These are phyloP conservation scores for Aspergillus piperis DNA, from an alignment of 2,329 filamentous ascomycete species.

Conservation along the genomic window DNA sequence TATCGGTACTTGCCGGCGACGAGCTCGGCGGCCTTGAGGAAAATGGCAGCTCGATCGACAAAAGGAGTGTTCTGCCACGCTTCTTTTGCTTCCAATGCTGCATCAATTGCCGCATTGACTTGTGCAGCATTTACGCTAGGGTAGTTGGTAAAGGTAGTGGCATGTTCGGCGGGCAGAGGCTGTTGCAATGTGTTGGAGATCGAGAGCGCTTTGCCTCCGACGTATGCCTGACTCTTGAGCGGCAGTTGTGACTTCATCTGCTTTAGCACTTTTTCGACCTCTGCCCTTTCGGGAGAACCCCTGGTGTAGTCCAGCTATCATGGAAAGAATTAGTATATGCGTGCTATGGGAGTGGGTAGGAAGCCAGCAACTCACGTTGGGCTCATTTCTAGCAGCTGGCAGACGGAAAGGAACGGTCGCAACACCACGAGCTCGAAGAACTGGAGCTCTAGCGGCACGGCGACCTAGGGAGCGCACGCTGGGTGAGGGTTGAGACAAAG, in stretches of 20 bases:
- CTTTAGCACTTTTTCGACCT: conserved; percentile 33
- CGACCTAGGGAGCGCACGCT: conserved; percentile 13
- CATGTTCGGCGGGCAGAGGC: conserved; percentile 33
- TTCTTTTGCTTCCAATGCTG: conserved; percentile 77
- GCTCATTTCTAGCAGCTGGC: conserved; percentile 37
- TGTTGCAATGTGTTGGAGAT: conserved; percentile 29
- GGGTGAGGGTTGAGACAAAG: conserved; percentile 1
- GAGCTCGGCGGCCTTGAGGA: conserved; percentile 90
- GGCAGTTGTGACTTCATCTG: conserved; percentile 37
- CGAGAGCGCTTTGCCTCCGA: conserved; percentile 31
- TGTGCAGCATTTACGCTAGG: conserved; percentile 75
- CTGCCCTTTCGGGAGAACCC: conserved; percentile 37
- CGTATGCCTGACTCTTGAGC: conserved; percentile 32
- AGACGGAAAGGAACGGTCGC: conserved; percentile 34
- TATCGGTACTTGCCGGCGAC: conserved; percentile 88
- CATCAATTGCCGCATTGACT: conserved; percentile 74
- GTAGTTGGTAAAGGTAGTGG: conserved; percentile 72
- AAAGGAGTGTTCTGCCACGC: conserved; percentile 85
- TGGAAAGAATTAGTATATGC: not conserved
- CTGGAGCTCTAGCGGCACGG: conserved; percentile 3
- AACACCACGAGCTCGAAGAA: conserved; percentile 23
- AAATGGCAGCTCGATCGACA: conserved; percentile 83
- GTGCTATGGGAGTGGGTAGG: not conserved
- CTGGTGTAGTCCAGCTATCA: conserved; percentile 28
- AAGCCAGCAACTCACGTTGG: conserved; percentile 31